phyloP scores from a whole-genome alignment of 2,329 filamentous ascomycete species.

The Aspergillus fischeri region DNA sequence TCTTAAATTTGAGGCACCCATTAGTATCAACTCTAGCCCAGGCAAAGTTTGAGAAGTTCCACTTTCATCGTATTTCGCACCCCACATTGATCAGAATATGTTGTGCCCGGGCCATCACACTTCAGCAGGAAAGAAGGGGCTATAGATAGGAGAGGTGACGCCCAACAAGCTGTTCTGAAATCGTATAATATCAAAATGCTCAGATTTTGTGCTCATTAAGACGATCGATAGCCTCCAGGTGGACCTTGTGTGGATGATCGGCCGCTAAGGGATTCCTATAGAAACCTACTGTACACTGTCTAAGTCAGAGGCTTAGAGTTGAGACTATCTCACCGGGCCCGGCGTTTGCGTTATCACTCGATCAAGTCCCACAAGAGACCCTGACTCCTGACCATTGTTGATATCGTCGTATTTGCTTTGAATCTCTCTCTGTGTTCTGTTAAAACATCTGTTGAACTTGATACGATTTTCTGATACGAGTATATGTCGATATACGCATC shows the following conservation, averaged over 20 bases:
- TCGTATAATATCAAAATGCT: constrained; percentile 11
- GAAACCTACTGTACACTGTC: not conserved
- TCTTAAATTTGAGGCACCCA: not conserved
- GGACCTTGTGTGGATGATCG: constrained; percentile 18
- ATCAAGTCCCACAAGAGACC: not conserved
- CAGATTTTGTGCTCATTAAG: not conserved
- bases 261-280: constrained; percentile 15
- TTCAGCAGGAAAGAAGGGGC: not conserved
- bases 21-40: not conserved
- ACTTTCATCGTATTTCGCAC: not conserved
- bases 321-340: not conserved
- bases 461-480: not conserved
- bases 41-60: not conserved
- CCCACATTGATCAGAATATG: not conserved
- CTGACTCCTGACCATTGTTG: not conserved
- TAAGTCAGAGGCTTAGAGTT: not conserved
- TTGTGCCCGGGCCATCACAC: not conserved
- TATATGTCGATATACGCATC: not conserved
- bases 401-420: not conserved
- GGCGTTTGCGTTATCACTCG: not conserved
- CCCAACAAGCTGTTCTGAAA: not conserved
- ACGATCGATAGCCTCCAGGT: not conserved
- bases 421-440: not conserved
- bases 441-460: not conserved
- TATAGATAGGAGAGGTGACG: constrained; percentile 14